A percentile compares a stretch with the other conserved stretches of the same genome.
Evolutionary conservation across 768 basidiomycete species (phyloP).

Genomic region (Pleurotus pulmonarius): DNA sequence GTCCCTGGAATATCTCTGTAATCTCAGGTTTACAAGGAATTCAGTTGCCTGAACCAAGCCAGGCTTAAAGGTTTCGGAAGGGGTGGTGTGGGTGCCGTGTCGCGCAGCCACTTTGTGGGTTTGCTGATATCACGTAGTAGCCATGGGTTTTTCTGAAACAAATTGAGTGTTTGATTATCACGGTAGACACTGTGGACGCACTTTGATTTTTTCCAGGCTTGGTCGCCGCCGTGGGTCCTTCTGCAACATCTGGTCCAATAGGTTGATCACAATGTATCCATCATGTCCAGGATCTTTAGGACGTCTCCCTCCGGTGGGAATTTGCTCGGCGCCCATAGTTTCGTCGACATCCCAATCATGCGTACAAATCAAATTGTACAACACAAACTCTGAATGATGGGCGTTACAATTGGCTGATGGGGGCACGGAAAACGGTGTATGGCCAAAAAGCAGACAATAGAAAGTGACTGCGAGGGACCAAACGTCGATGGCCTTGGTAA

Average conservation of each 20-base stretch:
- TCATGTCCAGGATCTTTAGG: constrained; percentile 24
- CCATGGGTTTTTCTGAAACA: constrained; percentile 33
- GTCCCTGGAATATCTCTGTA: too few relatives aligned
- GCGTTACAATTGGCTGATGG: constrained; percentile 28
- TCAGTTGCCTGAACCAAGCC: constrained; percentile 3
- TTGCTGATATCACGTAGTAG: constrained; percentile 29
- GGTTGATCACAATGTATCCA: constrained; percentile 25
- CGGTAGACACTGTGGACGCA: constrained; percentile 8
- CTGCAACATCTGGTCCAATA: constrained; percentile 36
- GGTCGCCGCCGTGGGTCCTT: constrained; percentile 33
- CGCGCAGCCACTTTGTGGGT: constrained; percentile 31
- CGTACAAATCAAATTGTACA: constrained; percentile 38
- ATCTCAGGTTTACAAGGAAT: too few relatives aligned
- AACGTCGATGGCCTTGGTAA: constrained; percentile 43
- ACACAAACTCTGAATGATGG: constrained; percentile 32
- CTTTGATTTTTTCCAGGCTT: constrained; percentile 30
- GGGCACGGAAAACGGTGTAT: constrained; percentile 36
- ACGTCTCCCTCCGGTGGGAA: constrained; percentile 31
- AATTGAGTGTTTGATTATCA: background rate
- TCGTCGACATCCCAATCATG: constrained; percentile 35
- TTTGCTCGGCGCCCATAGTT: constrained; percentile 32
- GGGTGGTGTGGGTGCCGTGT: constrained; percentile 22
- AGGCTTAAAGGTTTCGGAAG: background rate
- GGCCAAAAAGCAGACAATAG: constrained; percentile 44
- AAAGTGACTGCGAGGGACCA: constrained; percentile 47